phyloP scores from a whole-genome alignment of 345 rosid genomes.

The Syzygium jambos region DNA sequence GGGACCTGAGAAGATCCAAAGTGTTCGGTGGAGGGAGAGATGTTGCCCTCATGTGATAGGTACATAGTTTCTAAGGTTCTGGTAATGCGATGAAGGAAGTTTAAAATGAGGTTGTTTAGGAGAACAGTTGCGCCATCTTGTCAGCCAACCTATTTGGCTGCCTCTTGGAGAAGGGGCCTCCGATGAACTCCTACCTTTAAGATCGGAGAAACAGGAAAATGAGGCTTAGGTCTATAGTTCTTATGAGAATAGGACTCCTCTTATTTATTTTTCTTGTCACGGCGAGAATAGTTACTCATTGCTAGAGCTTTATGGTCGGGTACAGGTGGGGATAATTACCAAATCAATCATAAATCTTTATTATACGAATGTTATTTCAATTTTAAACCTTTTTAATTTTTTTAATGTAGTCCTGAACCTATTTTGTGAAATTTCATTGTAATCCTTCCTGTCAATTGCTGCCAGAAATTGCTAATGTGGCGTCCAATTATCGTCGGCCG shows the following conservation, averaged over 20 bases:
- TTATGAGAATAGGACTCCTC: background rate
- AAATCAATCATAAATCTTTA: background rate
- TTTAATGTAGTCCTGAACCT: rapidly evolving
- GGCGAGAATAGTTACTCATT: background rate
- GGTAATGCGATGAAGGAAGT: background rate
- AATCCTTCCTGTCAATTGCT: rapidly evolving
- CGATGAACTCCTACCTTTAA: background rate
- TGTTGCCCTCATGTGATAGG: constrained; percentile 32
- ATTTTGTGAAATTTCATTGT: background rate
- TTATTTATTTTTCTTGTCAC: background rate
- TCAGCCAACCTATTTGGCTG: background rate
- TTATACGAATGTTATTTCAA: background rate
- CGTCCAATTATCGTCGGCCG: rapidly evolving
- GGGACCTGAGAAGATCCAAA: background rate
- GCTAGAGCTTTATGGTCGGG: background rate
- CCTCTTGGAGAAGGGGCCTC: background rate
- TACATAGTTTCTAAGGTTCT: constrained; percentile 43
- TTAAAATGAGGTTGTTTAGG: background rate
- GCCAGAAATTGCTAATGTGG: background rate
- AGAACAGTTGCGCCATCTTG: background rate
- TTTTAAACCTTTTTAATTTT: background rate
- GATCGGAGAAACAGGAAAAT: background rate
- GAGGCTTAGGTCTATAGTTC: background rate
- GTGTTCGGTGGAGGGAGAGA: constrained; percentile 52
- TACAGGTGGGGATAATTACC: background rate